Conservation (phyloP, 1,284 basidiomycete genomes). For the Puccinia coronata region DNA sequence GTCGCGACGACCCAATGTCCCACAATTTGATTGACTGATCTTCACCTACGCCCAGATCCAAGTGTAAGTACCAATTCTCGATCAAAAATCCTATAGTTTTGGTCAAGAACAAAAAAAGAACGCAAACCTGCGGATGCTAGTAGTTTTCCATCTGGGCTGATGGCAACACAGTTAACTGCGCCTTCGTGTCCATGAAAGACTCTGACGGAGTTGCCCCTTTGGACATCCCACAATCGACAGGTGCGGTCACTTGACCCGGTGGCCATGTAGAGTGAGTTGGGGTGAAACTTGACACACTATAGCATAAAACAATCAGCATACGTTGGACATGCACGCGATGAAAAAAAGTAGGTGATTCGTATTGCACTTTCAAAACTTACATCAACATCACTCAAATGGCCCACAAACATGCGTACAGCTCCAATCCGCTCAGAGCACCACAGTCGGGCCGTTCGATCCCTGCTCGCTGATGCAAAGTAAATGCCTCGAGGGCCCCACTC, state of each 20-base stretch:
- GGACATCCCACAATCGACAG: slow-evolving; percentile 97
- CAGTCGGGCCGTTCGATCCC: slow-evolving; percentile 89
- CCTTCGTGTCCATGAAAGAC: slow-evolving; percentile 96
- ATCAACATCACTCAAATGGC: slow-evolving; percentile 95
- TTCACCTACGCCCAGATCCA: slow-evolving; percentile 66
- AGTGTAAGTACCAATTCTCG: not conserved
- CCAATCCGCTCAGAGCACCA: slow-evolving; percentile 92
- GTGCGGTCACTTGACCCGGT: slow-evolving; percentile 96
- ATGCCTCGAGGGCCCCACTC: slow-evolving; percentile 97
- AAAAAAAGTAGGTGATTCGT: slow-evolving; percentile 42
- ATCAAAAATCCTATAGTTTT: not conserved
- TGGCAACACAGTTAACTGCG: slow-evolving; percentile 79
- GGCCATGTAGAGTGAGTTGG: slow-evolving; percentile 94
- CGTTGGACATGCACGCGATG: not conserved
- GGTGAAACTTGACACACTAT: slow-evolving; percentile 93
- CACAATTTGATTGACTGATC: slow-evolving; percentile 91
- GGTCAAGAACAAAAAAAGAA: not conserved
- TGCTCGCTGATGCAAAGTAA: slow-evolving; percentile 94
- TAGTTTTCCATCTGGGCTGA: slow-evolving; percentile 90
- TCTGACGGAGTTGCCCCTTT: slow-evolving; percentile 85
- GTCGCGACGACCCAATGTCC: slow-evolving; percentile 88
- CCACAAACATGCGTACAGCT: slow-evolving; percentile 88
- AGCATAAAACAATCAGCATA: slow-evolving; percentile 9
- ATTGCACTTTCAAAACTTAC: slow-evolving; percentile 64
- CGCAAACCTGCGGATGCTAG: slow-evolving; percentile 80